phyloP scores from a whole-genome alignment of 495 filamentous ascomycete genomes.

The Penicillium dipodomyicola region DNA sequence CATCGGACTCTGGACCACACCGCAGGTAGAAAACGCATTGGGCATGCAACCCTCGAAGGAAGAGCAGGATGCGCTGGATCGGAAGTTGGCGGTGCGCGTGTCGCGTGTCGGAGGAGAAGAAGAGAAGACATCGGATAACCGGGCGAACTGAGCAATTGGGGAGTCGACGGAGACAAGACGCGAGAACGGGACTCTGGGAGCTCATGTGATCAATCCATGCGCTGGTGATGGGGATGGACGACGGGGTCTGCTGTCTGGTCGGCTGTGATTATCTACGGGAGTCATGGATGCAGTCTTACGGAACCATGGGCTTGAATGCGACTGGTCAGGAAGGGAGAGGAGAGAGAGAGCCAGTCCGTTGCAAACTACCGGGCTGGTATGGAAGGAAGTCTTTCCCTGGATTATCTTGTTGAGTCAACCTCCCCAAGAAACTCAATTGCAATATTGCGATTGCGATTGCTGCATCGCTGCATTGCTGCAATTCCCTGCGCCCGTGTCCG shows the following conservation, averaged over 20 bases:
- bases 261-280: neutral
- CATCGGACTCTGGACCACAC: constrained; percentile 57
- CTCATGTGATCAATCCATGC: constrained; percentile 1
- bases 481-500: neutral
- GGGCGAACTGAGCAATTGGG: constrained; percentile 13
- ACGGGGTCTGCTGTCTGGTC: neutral
- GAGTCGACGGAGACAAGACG: neutral
- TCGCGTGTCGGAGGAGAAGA: constrained; percentile 34
- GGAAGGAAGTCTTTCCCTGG: neutral
- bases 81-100: constrained; percentile 48
- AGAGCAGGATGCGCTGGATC: constrained; percentile 56
- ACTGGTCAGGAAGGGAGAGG: neutral
- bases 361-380: neutral
- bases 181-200: neutral
- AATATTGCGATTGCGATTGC: neutral
- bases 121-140: constrained; percentile 6
- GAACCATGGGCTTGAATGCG: constrained; percentile 1
- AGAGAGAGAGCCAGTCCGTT: neutral
- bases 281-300: neutral
- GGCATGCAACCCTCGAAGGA: constrained; percentile 60
- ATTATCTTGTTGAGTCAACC: neutral
- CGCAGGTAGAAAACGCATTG: constrained; percentile 59
- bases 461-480: neutral
- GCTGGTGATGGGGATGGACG: neutral
- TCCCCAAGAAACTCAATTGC: neutral